Evolutionary conservation across 192 early-diverging fungal species (phyloP).

Genomic region (Coemansia sp.): DNA sequence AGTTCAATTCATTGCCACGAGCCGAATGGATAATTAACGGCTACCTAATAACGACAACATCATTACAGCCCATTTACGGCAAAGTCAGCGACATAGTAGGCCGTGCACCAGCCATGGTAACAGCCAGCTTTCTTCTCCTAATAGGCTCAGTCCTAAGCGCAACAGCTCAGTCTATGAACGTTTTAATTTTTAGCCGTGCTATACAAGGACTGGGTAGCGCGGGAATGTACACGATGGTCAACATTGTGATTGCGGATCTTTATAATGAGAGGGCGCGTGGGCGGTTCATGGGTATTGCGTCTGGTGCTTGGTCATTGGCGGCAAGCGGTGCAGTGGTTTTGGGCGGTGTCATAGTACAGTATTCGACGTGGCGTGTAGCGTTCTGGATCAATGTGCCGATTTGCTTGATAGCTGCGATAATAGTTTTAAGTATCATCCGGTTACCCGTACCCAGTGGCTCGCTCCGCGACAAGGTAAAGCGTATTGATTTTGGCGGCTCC

Average conservation of each 20-base stretch:
- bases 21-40: conserved; percentile 82
- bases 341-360: conserved; percentile 72
- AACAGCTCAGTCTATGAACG: conserved; percentile 34
- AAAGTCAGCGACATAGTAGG: conserved; percentile 75
- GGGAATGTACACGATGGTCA: conserved; percentile 58
- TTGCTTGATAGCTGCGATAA: conserved; percentile 52
- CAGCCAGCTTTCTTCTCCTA: conserved; percentile 43
- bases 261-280: conserved; percentile 68
- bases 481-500: conserved; percentile 59
- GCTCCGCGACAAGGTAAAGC: conserved; percentile 38
- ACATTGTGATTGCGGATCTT: conserved; percentile 76
- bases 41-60: conserved; percentile 68
- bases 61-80: conserved; percentile 81
- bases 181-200: conserved; percentile 69
- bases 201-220: conserved; percentile 73
- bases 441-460: conserved; percentile 51
- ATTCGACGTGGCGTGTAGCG: conserved; percentile 62
- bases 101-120: conserved; percentile 29
- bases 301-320: conserved; percentile 59
- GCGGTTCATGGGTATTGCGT: conserved; percentile 67
- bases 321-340: conserved; percentile 69
- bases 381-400: conserved; percentile 85
- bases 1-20: conserved; percentile 64
- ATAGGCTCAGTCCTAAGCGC: conserved; percentile 51
- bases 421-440: conserved; percentile 63